These are phyloP conservation scores for Dimocarpus longan DNA, from an alignment of 345 rosid genomes.

Conservation along the genomic window DNA sequence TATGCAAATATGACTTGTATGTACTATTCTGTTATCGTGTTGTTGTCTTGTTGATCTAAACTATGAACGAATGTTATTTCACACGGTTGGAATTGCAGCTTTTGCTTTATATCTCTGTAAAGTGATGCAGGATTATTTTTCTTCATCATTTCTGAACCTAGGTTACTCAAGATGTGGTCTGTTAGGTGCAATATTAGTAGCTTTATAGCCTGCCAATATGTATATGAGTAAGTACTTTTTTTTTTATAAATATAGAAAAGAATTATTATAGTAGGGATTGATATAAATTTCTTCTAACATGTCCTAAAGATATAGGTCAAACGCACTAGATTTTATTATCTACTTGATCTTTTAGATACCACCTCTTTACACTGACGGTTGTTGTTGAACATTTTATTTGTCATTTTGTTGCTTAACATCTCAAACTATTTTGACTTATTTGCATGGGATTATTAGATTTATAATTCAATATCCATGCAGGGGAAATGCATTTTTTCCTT, in stretches of 20 bases:
- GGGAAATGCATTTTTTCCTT: no score
- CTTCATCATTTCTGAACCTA: background rate
- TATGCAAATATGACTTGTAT: constrained; percentile 32
- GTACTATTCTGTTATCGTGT: constrained; percentile 39
- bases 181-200: background rate
- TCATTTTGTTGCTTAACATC: background rate
- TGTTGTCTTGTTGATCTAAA: constrained; percentile 34
- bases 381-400: no score
- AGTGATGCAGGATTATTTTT: background rate
- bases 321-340: background rate
- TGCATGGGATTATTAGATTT: background rate
- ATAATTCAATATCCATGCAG: no score
- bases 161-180: background rate
- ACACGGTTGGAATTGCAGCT: background rate
- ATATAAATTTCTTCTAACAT: background rate
- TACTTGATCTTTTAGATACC: background rate
- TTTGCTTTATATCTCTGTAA: constrained; percentile 4
- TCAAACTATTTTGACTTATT: background rate
- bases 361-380: no score
- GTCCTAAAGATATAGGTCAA: background rate
- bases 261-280: background rate
- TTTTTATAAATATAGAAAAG: background rate
- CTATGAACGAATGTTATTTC: constrained; percentile 24
- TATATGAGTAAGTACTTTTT: background rate
- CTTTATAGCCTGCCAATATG: background rate